These are phyloP conservation scores for Dactylis glomerata DNA, from an alignment of 176 grass and related monocot species.

Conservation along the genomic window DNA sequence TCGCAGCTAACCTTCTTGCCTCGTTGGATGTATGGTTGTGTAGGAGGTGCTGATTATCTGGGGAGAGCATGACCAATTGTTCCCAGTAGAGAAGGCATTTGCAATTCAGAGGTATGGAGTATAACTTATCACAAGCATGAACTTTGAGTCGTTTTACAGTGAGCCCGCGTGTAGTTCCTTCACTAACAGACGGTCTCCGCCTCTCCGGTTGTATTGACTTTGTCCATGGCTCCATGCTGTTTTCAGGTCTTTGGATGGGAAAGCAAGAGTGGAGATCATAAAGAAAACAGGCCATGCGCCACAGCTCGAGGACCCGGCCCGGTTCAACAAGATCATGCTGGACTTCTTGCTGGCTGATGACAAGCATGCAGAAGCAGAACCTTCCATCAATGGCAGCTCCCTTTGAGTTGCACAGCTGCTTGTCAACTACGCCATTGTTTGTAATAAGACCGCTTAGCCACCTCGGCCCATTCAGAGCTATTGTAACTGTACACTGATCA, in stretches of 20 bases:
- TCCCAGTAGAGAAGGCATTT: slow-evolving; percentile 60
- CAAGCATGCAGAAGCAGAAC: background rate
- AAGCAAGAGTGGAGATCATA: slow-evolving; percentile 53
- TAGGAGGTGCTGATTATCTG: slow-evolving; percentile 71
- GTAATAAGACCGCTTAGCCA: too few species aligned
- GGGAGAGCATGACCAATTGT: slow-evolving; percentile 72
- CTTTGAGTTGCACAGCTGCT: background rate
- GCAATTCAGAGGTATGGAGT: slow-evolving; percentile 53
- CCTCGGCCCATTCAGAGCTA: too few species aligned
- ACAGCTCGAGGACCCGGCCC: slow-evolving; percentile 39
- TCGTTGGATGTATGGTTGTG: background rate
- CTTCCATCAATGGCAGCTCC: background rate
- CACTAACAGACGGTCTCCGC: background rate
- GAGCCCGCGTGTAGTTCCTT: too few species aligned
- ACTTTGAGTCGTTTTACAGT: background rate
- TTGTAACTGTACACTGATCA: too few species aligned
- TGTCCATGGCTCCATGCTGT: too few species aligned
- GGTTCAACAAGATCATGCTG: slow-evolving; percentile 44
- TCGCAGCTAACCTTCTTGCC: background rate
- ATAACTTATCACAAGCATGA: too few species aligned
- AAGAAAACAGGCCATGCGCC: slow-evolving; percentile 54
- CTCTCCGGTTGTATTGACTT: too few species aligned
- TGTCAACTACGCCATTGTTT: background rate
- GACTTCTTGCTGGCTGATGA: slow-evolving; percentile 38
- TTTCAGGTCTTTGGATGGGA: slow-evolving; percentile 57